Percentiles rank a stretch among this genome's conserved stretches.
Conservation (phyloP, 768 basidiomycete genomes). For the Tylopilus rubrobrunneus region DNA sequence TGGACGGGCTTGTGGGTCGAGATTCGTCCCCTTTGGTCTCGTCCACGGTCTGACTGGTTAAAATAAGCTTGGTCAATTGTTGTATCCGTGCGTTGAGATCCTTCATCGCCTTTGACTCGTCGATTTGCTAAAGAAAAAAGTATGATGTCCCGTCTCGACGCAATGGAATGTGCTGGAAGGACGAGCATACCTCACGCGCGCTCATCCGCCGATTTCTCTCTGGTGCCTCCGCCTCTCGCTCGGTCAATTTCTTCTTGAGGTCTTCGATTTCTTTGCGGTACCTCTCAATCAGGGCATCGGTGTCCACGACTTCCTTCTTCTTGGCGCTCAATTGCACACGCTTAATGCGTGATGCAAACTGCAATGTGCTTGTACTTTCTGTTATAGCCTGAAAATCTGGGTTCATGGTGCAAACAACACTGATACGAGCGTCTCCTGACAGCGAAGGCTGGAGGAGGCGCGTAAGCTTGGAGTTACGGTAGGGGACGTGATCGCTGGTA, state of each 20-base stretch:
- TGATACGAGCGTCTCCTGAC: slow-evolving; percentile 92
- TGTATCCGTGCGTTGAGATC: slow-evolving; percentile 78
- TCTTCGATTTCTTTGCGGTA: slow-evolving; percentile 95
- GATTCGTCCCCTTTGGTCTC: slow-evolving; percentile 66
- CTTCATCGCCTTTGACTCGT: slow-evolving; percentile 80
- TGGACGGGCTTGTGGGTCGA: slow-evolving; percentile 76
- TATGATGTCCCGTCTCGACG: background rate
- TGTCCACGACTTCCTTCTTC: slow-evolving; percentile 93
- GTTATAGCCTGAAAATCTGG: slow-evolving; percentile 74
- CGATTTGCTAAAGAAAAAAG: slow-evolving; percentile 56
- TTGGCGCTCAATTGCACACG: slow-evolving; percentile 82
- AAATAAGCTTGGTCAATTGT: slow-evolving; percentile 78
- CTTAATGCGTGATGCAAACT: slow-evolving; percentile 90
- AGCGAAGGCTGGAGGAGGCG: slow-evolving; percentile 93
- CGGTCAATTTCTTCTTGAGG: slow-evolving; percentile 67
- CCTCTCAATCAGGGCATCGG: slow-evolving; percentile 88
- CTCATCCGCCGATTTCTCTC: slow-evolving; percentile 39
- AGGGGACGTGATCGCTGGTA: slow-evolving; percentile 82
- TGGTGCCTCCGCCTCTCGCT: slow-evolving; percentile 64
- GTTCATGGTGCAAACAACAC: slow-evolving; percentile 94
- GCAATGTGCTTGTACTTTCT: slow-evolving; percentile 85
- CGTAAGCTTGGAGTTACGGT: slow-evolving; percentile 92
- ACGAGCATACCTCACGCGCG: slow-evolving; percentile 38
- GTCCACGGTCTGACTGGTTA: slow-evolving; percentile 82
- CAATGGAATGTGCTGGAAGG: background rate